These are phyloP conservation scores for Hypoxylon sp. DNA, from an alignment of 2,329 filamentous ascomycete species.

Conservation along the genomic window DNA sequence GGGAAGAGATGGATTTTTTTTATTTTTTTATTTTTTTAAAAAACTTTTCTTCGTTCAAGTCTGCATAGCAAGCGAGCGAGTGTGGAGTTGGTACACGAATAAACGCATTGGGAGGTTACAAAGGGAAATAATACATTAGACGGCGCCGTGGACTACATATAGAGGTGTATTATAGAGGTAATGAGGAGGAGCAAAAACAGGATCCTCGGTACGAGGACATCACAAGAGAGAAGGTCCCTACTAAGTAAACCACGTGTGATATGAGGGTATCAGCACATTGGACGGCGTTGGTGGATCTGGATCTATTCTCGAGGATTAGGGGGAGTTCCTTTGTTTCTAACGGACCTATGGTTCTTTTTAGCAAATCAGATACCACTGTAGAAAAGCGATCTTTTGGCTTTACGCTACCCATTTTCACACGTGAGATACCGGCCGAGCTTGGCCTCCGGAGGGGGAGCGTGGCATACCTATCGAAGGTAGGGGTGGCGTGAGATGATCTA, in stretches of 20 bases:
- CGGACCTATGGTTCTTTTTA: neutral
- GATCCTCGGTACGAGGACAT: slow-evolving; percentile 26
- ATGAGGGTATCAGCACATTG: slow-evolving; percentile 35
- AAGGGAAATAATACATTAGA: slow-evolving; percentile 30
- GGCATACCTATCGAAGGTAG: neutral
- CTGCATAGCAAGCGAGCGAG: slow-evolving; percentile 24
- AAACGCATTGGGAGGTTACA: slow-evolving; percentile 14
- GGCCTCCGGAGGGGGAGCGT: neutral
- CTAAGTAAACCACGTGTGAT: slow-evolving; percentile 25
- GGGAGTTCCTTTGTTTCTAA: neutral
- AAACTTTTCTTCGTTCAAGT: too few species aligned
- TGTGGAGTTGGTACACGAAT: slow-evolving; percentile 19
- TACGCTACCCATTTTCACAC: too few species aligned
- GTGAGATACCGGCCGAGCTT: neutral
- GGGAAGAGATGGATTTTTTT: slow-evolving; percentile 12
- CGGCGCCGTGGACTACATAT: slow-evolving; percentile 30
- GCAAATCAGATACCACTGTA: neutral
- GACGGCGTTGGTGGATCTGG: slow-evolving; percentile 30
- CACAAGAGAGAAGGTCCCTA: slow-evolving; percentile 15
- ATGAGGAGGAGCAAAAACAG: slow-evolving; percentile 27
- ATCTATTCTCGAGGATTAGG: slow-evolving; percentile 19
- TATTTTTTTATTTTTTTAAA: too few species aligned
- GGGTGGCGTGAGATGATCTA: neutral
- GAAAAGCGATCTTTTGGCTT: neutral
- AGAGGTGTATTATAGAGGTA: slow-evolving; percentile 35